phyloP scores from a whole-genome alignment of 129 eudicot species.

The Arctium minus region DNA sequence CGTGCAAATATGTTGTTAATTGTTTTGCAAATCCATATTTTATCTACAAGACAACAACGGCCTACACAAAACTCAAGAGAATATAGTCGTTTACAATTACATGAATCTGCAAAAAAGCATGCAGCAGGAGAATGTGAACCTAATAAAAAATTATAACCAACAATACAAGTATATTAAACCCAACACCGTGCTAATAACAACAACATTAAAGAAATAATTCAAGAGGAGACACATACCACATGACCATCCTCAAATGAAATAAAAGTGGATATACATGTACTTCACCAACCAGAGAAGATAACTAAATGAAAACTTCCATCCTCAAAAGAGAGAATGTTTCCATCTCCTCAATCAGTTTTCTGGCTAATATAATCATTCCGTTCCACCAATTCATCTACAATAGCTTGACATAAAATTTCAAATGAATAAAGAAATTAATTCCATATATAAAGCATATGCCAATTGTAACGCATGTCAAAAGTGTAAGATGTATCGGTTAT shows the following conservation, averaged over 20 bases:
- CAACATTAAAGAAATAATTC: background rate
- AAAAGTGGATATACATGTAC: too few species aligned
- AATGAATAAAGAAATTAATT: background rate
- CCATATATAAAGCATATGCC: background rate
- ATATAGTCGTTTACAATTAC: background rate
- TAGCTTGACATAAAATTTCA: background rate
- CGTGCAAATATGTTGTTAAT: constrained; percentile 51
- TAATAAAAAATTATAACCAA: background rate
- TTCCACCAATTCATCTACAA: background rate
- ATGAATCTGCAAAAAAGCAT: background rate
- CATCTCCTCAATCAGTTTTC: background rate
- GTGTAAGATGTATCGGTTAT: too few species aligned
- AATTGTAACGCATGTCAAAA: background rate
- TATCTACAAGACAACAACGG: constrained; percentile 48
- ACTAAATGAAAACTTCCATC: too few species aligned
- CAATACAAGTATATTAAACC: constrained; percentile 3
- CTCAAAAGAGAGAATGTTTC: background rate
- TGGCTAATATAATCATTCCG: background rate
- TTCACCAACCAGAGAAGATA: too few species aligned
- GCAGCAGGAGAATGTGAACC: constrained; percentile 6
- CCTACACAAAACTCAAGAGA: constrained; percentile 39
- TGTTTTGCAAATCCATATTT: constrained; percentile 77
- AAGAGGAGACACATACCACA: too few species aligned
- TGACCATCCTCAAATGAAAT: too few species aligned
- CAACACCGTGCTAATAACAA: background rate